Base-by-base conservation (phyloP, 2,329 filamentous ascomycete species). In the Arthrobotrys iridis region DNA sequence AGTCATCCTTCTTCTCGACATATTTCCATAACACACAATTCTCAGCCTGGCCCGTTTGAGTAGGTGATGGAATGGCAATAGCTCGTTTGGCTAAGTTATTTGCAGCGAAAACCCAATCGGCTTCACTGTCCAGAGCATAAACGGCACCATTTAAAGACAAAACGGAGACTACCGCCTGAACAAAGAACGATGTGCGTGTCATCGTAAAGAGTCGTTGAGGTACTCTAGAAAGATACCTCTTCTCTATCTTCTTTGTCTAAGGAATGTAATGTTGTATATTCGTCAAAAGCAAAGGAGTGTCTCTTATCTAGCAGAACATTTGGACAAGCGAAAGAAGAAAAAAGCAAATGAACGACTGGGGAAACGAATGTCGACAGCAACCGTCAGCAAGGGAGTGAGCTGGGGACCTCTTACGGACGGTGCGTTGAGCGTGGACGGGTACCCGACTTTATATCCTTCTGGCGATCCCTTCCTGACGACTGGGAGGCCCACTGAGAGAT, bases 361-460 rank as follows among this genome's bases (percentile, higher is more conserved):
- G 33, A 41, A 74, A 52, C 35, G 70, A 57, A 52, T 48, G 59
- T 59, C 41, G 62, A 65, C 43, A 24, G 43, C 60, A n/a, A 45
- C 52, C 45, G 60, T 62, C 62, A 55, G 60, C 59, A 43, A 60
- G 35, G 55, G 15, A 62, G 33, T 26, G 15, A 46, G 43, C 55
- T 74, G 60, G 43, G 13, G 37, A 28, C 45, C 55, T 37, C 33
- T 62, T 57, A 57, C 18, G 18, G 50, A 57, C 18, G 18, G 50
- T 73, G 35, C 24, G 52, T 65, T 2, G 41, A 55, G 45, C 52
- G 37, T 57, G 26, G 55, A 59, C 22, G 50, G 70, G 55, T 28
- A 18, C 22, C 45, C 22, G 43, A 30, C 35, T 74, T 74, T 74
- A 74, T 74, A 74, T 67, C 15, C 41, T 55, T 45, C 37, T 24